Evolutionary conservation across 257 asterid genomes (phyloP).

Genomic region (Solanum paucissectum): DNA sequence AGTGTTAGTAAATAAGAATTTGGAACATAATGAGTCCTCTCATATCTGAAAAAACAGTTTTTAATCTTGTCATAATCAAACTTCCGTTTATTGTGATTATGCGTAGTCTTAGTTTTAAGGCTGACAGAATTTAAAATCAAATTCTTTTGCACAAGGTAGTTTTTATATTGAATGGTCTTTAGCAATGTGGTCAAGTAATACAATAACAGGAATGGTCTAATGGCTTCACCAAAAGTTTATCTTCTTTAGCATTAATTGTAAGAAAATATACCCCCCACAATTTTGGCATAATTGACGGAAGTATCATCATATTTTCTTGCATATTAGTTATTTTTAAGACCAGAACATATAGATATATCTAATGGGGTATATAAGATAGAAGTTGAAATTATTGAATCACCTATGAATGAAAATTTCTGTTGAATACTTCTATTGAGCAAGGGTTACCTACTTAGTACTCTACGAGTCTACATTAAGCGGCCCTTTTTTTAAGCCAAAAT

Average conservation of each 20-base stretch:
- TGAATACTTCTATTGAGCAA: not conserved
- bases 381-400: not conserved
- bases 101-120: not conserved
- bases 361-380: not conserved
- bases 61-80: not conserved
- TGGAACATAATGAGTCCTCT: not conserved
- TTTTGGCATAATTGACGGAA: not conserved
- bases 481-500: not conserved
- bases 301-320: not conserved
- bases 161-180: not conserved
- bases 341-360: not conserved
- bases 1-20: not conserved
- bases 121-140: not conserved
- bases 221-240: not conserved
- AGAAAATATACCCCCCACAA: not conserved
- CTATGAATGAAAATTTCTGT: not conserved
- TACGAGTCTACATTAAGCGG: not conserved
- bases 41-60: not conserved
- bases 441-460: not conserved
- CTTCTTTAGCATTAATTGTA: not conserved
- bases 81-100: not conserved
- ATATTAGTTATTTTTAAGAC: not conserved
- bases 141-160: not conserved
- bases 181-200: not conserved
- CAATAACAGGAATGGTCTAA: not conserved